These are phyloP conservation scores for Diaporthe citriasiana DNA, from an alignment of 2,329 filamentous ascomycete genomes.

Conservation along the genomic window DNA sequence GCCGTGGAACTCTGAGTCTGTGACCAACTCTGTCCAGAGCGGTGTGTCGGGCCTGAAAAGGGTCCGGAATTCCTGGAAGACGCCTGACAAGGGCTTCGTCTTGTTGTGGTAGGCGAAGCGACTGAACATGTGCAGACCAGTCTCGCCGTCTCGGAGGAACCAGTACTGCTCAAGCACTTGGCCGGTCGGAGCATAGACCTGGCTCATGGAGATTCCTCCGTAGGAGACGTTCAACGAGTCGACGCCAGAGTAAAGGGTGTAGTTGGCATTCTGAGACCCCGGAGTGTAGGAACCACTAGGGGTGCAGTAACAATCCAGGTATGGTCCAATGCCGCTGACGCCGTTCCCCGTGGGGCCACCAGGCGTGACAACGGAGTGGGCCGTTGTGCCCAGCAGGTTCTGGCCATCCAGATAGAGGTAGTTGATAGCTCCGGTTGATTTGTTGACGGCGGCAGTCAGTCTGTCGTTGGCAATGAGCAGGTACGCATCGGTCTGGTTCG, in stretches of 20 bases:
- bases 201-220: constrained; percentile 71
- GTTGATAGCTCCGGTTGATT: constrained; percentile 34
- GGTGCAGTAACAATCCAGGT: constrained; percentile 71
- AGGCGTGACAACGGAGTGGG: constrained; percentile 33
- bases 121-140: constrained; percentile 73
- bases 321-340: constrained; percentile 38
- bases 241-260: constrained; percentile 64
- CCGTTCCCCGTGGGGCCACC: constrained; percentile 40
- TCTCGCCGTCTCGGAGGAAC: constrained; percentile 74
- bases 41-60: constrained; percentile 71
- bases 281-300: constrained; percentile 72
- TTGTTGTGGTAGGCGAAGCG: constrained; percentile 72
- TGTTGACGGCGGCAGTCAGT: constrained; percentile 41
- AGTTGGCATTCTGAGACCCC: constrained; percentile 61
- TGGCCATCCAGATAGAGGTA: constrained; percentile 41
- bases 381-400: constrained; percentile 37
- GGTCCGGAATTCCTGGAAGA: constrained; percentile 72
- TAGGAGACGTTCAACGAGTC: constrained; percentile 66
- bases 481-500: constrained; percentile 41
- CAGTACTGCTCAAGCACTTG: constrained; percentile 75
- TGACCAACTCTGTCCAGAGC: constrained; percentile 74
- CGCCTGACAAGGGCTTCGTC: constrained; percentile 67
- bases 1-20: constrained; percentile 67
- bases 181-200: constrained; percentile 69
- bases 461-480: constrained; percentile 42